phyloP scores from a whole-genome alignment of 441 rosid species.

The Adansonia gregorii region DNA sequence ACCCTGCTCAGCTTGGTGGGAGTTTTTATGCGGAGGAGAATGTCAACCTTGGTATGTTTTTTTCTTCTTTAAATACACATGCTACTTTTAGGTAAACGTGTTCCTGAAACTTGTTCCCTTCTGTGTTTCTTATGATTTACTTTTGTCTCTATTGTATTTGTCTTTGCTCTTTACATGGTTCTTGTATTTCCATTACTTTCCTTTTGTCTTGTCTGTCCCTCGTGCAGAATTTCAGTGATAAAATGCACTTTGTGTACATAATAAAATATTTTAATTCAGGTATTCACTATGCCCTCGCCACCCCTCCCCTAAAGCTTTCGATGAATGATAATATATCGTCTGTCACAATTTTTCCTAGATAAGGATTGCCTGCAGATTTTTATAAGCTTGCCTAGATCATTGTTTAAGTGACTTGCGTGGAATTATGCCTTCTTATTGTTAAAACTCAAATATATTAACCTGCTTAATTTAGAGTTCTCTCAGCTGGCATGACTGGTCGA shows the following conservation, averaged over 20 bases:
- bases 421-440: not conserved
- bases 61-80: not conserved
- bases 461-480: constrained; percentile 3
- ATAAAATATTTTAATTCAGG: not conserved
- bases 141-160: constrained; percentile 2
- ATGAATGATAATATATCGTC: not conserved
- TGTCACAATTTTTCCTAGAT: not conserved
- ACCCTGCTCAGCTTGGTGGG: constrained; percentile 35
- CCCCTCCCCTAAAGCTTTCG: not conserved
- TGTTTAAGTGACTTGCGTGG: not conserved
- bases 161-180: not conserved
- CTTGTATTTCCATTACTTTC: not conserved
- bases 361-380: not conserved
- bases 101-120: not conserved
- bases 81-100: not conserved
- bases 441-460: not conserved
- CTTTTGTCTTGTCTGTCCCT: constrained; percentile 4
- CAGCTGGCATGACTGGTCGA: not conserved
- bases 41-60: constrained; percentile 46
- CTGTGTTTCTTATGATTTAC: not conserved
- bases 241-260: constrained; percentile 11
- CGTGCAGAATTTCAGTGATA: constrained; percentile 3
- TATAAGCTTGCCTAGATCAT: not conserved
- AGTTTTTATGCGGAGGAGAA: constrained; percentile 36
- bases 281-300: not conserved